Conservation (phyloP, 2,329 filamentous ascomycete species). For the Neurospora crassa region DNA sequence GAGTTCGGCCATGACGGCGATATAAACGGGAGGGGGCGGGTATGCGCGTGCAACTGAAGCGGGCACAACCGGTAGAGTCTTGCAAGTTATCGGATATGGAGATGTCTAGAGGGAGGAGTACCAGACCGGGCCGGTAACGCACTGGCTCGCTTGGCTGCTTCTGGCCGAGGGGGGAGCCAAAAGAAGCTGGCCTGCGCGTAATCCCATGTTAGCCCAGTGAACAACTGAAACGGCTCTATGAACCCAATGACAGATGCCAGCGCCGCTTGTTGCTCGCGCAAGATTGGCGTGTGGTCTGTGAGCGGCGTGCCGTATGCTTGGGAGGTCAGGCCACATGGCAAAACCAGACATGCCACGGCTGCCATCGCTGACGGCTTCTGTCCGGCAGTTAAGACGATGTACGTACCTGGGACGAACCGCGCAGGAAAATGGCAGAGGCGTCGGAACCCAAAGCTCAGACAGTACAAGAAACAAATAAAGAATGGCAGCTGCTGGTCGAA, state of each 20-base stretch:
- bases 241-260: not conserved
- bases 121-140: not conserved
- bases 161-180: not conserved
- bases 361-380: not conserved
- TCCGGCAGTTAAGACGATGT: not conserved
- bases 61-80: not conserved
- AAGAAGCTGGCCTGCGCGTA: not conserved
- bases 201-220: not conserved
- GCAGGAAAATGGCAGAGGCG: not conserved
- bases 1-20: constrained; percentile 71
- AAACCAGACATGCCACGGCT: not conserved
- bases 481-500: not conserved
- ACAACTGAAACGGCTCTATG: not conserved
- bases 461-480: not conserved
- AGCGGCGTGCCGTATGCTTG: not conserved
- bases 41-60: not conserved
- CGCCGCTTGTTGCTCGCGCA: not conserved
- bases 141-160: not conserved
- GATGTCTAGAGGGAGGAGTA: not conserved
- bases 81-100: not conserved
- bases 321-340: not conserved
- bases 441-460: not conserved
- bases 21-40: not conserved
- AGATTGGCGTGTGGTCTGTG: not conserved
- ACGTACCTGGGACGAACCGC: not conserved